Percentiles rank a stretch among this genome's conserved stretches.
These are phyloP conservation scores for Solanum ahanhuiri DNA, from an alignment of 257 asterid species.

Conservation along the genomic window DNA sequence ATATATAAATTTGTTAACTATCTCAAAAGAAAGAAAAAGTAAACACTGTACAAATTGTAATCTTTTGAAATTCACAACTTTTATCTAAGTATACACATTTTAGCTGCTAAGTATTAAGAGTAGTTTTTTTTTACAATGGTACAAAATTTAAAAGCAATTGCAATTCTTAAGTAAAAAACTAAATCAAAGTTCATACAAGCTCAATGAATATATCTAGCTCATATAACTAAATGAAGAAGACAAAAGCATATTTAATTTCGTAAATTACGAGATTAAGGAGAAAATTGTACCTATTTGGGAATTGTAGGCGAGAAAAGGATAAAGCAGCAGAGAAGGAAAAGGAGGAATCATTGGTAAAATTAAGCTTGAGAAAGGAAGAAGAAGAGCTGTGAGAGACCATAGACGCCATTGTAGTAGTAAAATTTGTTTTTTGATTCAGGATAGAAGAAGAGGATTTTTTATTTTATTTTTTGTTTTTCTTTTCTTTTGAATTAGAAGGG, in stretches of 20 bases:
- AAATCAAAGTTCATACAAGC: background rate
- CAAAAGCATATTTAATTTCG: background rate
- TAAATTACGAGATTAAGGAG: background rate
- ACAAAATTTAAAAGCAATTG: background rate
- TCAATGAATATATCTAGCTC: background rate
- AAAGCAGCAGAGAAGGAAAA: slow-evolving; percentile 23
- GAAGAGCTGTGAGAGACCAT: background rate
- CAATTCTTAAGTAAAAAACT: background rate
- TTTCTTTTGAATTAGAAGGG: background rate
- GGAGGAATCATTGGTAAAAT: slow-evolving; percentile 7
- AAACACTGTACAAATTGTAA: background rate
- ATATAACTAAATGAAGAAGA: background rate
- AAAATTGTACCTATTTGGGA: slow-evolving; percentile 22
- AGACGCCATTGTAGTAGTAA: background rate
- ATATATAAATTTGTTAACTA: background rate
- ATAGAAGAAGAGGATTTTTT: background rate
- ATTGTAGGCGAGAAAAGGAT: slow-evolving; percentile 11
- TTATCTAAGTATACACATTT: background rate
- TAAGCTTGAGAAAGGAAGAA: slow-evolving; percentile 16
- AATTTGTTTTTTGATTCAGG: background rate
- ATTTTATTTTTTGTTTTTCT: background rate
- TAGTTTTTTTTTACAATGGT: background rate
- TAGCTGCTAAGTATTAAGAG: background rate
- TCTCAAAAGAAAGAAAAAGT: background rate
- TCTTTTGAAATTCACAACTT: background rate